Conservation (phyloP, 768 basidiomycete genomes). For the Psilocybe sp. region DNA sequence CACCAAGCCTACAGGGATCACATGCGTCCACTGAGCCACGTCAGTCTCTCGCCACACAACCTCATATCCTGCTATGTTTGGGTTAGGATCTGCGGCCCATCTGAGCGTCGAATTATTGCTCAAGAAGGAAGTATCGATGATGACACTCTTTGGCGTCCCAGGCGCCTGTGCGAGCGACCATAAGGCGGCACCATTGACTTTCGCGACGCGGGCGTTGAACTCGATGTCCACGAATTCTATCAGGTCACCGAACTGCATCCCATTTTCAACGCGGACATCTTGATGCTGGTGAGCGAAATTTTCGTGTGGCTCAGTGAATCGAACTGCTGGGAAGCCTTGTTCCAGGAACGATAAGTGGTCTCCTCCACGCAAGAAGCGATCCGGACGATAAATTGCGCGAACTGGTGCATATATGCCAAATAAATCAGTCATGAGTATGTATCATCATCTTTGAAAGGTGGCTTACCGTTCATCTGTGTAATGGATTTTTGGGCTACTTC, state of each 20-base stretch:
- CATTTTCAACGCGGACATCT: constrained; percentile 46
- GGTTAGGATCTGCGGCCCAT: constrained; percentile 38
- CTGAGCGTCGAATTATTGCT: constrained; percentile 53
- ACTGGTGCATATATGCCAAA: constrained; percentile 26
- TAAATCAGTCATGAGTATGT: neutral
- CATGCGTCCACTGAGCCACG: constrained; percentile 44
- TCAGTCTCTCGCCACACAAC: constrained; percentile 50
- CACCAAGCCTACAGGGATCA: constrained; percentile 45
- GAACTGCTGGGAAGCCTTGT: constrained; percentile 49
- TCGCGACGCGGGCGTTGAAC: constrained; percentile 47
- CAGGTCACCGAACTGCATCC: constrained; percentile 56
- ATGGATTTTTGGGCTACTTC: constrained; percentile 47
- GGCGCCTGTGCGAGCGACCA: constrained; percentile 58
- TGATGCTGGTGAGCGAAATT: constrained; percentile 60
- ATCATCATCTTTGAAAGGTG: neutral
- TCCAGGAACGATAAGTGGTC: constrained; percentile 51
- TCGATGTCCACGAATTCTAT: constrained; percentile 52
- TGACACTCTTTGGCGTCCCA: constrained; percentile 47
- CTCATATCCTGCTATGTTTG: constrained; percentile 40
- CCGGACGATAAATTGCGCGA: constrained; percentile 47
- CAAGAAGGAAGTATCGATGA: constrained; percentile 42
- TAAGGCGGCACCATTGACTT: constrained; percentile 48
- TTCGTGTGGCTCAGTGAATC: constrained; percentile 56
- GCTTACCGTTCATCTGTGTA: constrained; percentile 49
- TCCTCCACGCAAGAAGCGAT: constrained; percentile 55